These are phyloP conservation scores for Saccharomycopsis hybrid DNA, from an alignment of 1,139 yeast genomes.

Conservation along the genomic window DNA sequence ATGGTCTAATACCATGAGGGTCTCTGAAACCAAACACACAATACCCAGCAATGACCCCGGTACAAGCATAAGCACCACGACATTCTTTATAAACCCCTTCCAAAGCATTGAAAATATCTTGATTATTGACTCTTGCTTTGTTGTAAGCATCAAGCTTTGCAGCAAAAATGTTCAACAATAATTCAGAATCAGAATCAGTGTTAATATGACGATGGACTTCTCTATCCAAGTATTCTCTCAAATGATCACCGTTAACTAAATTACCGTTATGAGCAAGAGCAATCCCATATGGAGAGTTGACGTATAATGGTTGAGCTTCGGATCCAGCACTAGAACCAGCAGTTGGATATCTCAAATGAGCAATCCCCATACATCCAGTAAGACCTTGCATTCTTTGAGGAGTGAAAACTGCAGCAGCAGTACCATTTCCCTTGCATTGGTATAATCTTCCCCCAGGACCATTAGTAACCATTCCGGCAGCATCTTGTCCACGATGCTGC, in stretches of 20 bases:
- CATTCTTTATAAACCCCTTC: conserved; percentile 73
- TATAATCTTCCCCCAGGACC: conserved; percentile 89
- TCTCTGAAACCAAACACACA: conserved; percentile 95
- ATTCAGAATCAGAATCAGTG: conserved; percentile 93
- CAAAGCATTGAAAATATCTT: conserved; percentile 81
- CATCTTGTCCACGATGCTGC: conserved; percentile 98
- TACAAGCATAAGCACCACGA: conserved; percentile 95
- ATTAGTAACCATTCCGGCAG: conserved; percentile 98
- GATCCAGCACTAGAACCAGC: conserved; percentile 97
- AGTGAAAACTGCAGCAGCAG: conserved; percentile 97
- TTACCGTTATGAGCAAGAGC: conserved; percentile 91
- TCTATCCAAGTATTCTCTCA: conserved; percentile 78
- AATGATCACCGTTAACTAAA: conserved; percentile 76
- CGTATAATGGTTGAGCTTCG: conserved; percentile 98
- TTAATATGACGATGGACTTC: conserved; percentile 95
- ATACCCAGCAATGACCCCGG: conserved; percentile 92
- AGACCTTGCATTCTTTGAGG: conserved; percentile 70
- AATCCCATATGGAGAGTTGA: conserved; percentile 93
- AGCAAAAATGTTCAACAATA: conserved; percentile 83
- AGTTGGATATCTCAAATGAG: conserved; percentile 93
- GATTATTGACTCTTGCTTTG: conserved; percentile 87
- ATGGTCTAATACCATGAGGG: conserved; percentile 93
- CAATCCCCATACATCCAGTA: conserved; percentile 92
- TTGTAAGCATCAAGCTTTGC: conserved; percentile 86
- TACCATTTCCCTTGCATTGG: conserved; percentile 98